phyloP scores from a whole-genome alignment of 352 stramenopile genomes.

The Globisporangium irregulare region DNA sequence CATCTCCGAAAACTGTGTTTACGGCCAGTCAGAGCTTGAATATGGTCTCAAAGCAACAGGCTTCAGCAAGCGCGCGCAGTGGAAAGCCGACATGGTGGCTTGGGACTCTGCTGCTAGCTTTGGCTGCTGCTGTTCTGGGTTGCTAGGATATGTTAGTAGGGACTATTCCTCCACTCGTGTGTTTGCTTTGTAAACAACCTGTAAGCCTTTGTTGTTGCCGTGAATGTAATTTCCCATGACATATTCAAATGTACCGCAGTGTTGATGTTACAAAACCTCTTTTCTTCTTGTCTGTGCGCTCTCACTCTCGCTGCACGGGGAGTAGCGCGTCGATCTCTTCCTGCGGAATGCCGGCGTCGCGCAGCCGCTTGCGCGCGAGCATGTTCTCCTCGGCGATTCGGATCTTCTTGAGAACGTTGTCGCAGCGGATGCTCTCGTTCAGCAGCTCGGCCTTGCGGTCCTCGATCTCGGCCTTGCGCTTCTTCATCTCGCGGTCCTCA shows the following conservation, averaged over 20 bases:
- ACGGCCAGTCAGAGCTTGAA: neutral
- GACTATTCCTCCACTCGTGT: too few species aligned
- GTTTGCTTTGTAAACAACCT: too few species aligned
- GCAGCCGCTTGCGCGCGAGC: slow-evolving; percentile 40
- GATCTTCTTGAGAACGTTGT: slow-evolving; percentile 18
- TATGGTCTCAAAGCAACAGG: neutral
- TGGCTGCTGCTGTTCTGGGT: neutral
- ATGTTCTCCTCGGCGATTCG: slow-evolving; percentile 19
- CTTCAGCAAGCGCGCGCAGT: neutral
- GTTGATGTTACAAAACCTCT: neutral
- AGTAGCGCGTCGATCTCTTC: slow-evolving; percentile 23
- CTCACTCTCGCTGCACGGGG: neutral
- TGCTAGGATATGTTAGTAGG: neutral
- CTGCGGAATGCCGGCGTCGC: slow-evolving; percentile 26
- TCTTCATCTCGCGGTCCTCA: neutral
- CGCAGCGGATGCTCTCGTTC: slow-evolving; percentile 19
- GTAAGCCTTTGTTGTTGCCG: too few species aligned
- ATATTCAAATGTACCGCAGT: neutral
- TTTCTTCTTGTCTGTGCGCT: neutral
- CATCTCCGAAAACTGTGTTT: neutral
- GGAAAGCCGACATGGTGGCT: neutral
- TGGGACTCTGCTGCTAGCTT: neutral
- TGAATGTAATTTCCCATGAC: neutral
- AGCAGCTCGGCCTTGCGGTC: slow-evolving; percentile 8
- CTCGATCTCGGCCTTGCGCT: slow-evolving; percentile 15